Conservation (phyloP, 306 rosid genomes). For the Malus asiatica region DNA sequence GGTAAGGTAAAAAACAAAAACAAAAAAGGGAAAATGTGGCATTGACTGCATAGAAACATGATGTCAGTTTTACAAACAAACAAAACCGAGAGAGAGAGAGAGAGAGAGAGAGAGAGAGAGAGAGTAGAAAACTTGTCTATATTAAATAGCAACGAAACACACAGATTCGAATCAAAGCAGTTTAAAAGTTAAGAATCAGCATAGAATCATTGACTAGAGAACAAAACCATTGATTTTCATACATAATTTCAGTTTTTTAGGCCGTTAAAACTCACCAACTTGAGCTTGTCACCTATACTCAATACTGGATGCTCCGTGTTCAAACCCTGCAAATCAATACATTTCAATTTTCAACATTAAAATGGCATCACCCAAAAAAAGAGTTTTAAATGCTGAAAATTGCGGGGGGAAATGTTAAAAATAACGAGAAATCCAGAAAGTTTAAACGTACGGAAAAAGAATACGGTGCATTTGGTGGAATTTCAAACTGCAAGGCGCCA, state of each 20-base stretch:
- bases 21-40: not conserved
- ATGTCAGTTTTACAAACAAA: not conserved
- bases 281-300: conserved; percentile 55
- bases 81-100: not conserved
- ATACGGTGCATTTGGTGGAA: conserved; percentile 67
- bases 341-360: conserved; percentile 7
- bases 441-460: conserved; percentile 49
- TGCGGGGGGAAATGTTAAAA: not conserved
- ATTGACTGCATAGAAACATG: not conserved
- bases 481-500: conserved; percentile 23
- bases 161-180: not conserved
- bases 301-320: conserved; percentile 65
- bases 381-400: not conserved
- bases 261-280: conserved; percentile 42
- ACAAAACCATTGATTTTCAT: not conserved
- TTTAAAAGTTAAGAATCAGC: not conserved
- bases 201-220: not conserved
- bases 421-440: not conserved
- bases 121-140: not conserved
- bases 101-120: not conserved
- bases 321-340: conserved; percentile 47
- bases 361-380: not conserved
- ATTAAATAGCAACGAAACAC: not conserved
- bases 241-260: not conserved
- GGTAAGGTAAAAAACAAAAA: not conserved